Evolutionary conservation across 73 alveolate genomes (phyloP), one percentile per base, ranked within the genome.

Genomic region (Durusdinium trenchii): DNA sequence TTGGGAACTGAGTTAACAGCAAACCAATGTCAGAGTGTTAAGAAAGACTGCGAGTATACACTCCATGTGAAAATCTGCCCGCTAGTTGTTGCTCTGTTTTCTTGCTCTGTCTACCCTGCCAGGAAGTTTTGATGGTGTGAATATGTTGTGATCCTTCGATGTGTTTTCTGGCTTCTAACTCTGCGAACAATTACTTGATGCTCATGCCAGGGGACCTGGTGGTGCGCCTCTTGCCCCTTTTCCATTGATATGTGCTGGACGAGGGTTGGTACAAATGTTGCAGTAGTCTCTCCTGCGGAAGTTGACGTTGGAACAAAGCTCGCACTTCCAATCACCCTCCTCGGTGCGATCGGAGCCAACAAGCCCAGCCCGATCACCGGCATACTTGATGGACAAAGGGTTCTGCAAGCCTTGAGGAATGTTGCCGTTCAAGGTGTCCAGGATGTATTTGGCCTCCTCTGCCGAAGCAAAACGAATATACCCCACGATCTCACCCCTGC

Each of bases 351-450:
- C 92, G 26, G 92, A 82, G 73, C 92, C 92, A 23, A 67, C 92
- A 52, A 82, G 26, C 40, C 86, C 69, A 26, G 69, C 91, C 47
- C 69, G 1, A 57, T 82, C 92, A 20, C 92, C 48, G 92, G 92
- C 92, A 35, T 82, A 82, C 71, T 82, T 82, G 92, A 82, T 82
- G 32, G 92, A 82, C 35, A 82, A 69, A 10, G 92, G 92, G 51
- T 90, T 42, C 54, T 90, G 96, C 64, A 90, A 40, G 32, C 96
- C 96, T 67, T 90, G 96, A 12, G 96, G 96, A n/a, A 90, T 90
- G 96, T 90, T 90, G 28, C 96, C 96, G 32, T 67, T 67, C 96
- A 90, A 52, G 36, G 96, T 90, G 50, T 90, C 96, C n/a, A 64
- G 52, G 52, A 90, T 64, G 73, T 90, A 90, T 42, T 90, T 90